These are phyloP conservation scores for Draba incana DNA, from an alignment of 345 rosid species.

Conservation along the genomic window DNA sequence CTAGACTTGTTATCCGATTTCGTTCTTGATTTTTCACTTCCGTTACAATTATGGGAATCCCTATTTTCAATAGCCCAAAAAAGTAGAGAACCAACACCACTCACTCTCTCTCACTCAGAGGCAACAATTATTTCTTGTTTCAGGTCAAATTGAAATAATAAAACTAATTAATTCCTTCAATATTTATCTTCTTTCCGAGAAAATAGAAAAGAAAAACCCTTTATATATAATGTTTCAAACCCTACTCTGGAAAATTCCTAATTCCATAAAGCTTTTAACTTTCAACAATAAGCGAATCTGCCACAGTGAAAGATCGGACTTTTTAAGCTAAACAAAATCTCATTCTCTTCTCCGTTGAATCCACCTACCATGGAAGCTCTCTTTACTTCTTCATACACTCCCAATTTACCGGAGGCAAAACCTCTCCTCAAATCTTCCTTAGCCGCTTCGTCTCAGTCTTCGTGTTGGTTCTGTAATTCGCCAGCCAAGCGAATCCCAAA, in stretches of 20 bases:
- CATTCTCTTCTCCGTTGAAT: slow-evolving; percentile 9
- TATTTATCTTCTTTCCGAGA: background rate
- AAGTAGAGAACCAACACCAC: too few relatives aligned
- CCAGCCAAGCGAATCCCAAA: slow-evolving; percentile 45
- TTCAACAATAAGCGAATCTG: slow-evolving; percentile 27
- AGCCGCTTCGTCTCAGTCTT: slow-evolving; percentile 40
- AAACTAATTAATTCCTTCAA: background rate
- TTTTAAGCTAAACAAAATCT: slow-evolving; percentile 11
- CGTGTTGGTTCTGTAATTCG: slow-evolving; percentile 39
- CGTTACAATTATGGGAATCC: too few relatives aligned
- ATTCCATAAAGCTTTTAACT: slow-evolving; percentile 16
- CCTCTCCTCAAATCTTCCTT: slow-evolving; percentile 42
- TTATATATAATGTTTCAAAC: slow-evolving; percentile 1
- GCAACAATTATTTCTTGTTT: background rate
- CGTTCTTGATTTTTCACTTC: too few relatives aligned
- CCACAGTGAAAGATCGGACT: slow-evolving; percentile 22
- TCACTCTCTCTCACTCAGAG: too few relatives aligned
- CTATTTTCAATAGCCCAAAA: too few relatives aligned
- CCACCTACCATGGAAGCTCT: slow-evolving; percentile 68
- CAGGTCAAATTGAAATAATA: background rate
- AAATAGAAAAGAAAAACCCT: background rate
- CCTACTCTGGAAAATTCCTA: slow-evolving; percentile 36
- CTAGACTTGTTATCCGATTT: too few relatives aligned
- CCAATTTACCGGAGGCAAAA: slow-evolving; percentile 48
- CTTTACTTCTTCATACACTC: slow-evolving; percentile 44